Evolutionary conservation across 78 protist genomes (phyloP).

Genomic region (Isochrysis galbana): DNA sequence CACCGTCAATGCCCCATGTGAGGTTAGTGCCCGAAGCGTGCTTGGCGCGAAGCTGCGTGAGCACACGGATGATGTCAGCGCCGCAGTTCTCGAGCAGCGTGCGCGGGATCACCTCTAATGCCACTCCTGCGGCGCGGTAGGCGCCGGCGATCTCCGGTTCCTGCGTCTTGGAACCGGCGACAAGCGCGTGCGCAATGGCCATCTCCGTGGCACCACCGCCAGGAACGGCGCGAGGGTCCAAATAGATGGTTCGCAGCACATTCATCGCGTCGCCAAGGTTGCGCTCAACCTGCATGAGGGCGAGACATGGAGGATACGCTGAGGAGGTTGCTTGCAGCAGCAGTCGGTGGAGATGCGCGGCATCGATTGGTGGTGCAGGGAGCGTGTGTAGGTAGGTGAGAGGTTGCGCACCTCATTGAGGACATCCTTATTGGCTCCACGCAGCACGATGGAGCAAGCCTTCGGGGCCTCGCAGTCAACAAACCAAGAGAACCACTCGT

Average conservation of each 20-base stretch:
- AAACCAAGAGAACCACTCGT: constrained; percentile 97
- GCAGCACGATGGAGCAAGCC: constrained; percentile 98
- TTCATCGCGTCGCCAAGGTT: constrained; percentile 96
- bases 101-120: constrained; percentile 94
- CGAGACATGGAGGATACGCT: too few relatives aligned
- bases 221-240: constrained; percentile 93
- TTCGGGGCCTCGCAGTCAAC: constrained; percentile 94
- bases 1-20: constrained; percentile 96
- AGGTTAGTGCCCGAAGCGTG: constrained; percentile 46
- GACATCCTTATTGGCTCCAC: constrained; percentile 99
- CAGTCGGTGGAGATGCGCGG: too few relatives aligned
- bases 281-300: too few relatives aligned
- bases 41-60: constrained; percentile 95
- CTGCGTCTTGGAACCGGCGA: not conserved
- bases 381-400: too few relatives aligned
- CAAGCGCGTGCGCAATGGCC: not conserved
- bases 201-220: constrained; percentile 93
- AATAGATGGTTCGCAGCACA: constrained; percentile 93
- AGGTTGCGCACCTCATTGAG: constrained; percentile 97
- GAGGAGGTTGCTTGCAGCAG: too few relatives aligned
- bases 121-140: constrained; percentile 87
- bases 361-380: too few relatives aligned
- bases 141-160: constrained; percentile 55
- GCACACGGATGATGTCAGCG: constrained; percentile 82
- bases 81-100: constrained; percentile 99